Conservation (phyloP, 192 early-diverging fungal genomes). For the Coemansia sp. region DNA sequence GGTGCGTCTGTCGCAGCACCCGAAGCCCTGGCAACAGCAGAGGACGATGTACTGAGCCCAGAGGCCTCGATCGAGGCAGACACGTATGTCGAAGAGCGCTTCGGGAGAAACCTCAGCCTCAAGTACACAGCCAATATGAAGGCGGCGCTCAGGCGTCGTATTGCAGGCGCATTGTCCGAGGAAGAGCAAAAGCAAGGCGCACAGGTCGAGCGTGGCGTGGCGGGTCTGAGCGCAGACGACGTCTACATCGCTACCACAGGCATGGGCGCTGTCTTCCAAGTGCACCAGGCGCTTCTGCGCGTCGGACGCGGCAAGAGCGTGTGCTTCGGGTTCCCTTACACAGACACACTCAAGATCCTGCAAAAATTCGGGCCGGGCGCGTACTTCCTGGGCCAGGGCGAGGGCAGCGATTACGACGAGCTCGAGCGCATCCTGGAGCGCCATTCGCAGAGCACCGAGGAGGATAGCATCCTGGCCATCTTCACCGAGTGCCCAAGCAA, state of each 20-base stretch:
- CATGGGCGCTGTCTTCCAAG: slow-evolving; percentile 92
- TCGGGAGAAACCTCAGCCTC: slow-evolving; percentile 84
- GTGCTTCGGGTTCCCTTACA: slow-evolving; percentile 95
- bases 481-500: slow-evolving; percentile 96
- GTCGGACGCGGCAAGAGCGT: slow-evolving; percentile 65
- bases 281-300: slow-evolving; percentile 68
- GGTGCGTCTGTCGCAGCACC: neutral
- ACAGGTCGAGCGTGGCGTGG: slow-evolving; percentile 54
- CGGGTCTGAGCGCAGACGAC: slow-evolving; percentile 67
- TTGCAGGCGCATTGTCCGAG: slow-evolving; percentile 70
- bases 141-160: slow-evolving; percentile 70
- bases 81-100: slow-evolving; percentile 87
- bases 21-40: neutral
- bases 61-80: slow-evolving; percentile 33
- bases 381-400: slow-evolving; percentile 84
- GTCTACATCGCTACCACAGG: slow-evolving; percentile 88
- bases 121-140: slow-evolving; percentile 74
- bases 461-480: slow-evolving; percentile 72
- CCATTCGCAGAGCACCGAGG: slow-evolving; percentile 27
- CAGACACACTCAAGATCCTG: slow-evolving; percentile 95
- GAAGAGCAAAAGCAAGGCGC: slow-evolving; percentile 47
- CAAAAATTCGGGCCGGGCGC: slow-evolving; percentile 92
- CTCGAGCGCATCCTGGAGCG: slow-evolving; percentile 64
- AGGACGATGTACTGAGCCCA: slow-evolving; percentile 17
- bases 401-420: slow-evolving; percentile 68